phyloP scores from a whole-genome alignment of 768 basidiomycete species.

The Lepiota brunneoincarnata region DNA sequence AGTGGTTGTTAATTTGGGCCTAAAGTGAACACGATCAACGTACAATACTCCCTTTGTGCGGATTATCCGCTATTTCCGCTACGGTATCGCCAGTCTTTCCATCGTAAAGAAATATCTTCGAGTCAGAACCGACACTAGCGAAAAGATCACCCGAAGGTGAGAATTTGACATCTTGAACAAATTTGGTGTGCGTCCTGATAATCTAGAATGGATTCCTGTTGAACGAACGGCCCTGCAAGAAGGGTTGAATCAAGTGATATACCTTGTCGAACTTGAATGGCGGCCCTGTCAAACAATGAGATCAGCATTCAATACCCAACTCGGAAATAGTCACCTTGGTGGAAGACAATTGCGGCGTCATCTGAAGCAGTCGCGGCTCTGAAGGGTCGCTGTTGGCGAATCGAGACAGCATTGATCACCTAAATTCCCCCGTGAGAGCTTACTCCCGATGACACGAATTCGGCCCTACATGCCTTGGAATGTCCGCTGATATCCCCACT shows the following conservation, averaged over 20 bases:
- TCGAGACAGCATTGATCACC: slow-evolving; percentile 85
- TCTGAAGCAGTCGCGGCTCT: slow-evolving; percentile 88
- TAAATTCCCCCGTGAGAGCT: slow-evolving; percentile 25
- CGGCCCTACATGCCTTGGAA: slow-evolving; percentile 57
- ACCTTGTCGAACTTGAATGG: slow-evolving; percentile 91
- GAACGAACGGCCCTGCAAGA: no score
- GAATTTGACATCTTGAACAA: slow-evolving; percentile 88
- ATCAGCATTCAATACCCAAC: not conserved
- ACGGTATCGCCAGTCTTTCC: slow-evolving; percentile 84
- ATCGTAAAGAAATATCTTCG: slow-evolving; percentile 85
- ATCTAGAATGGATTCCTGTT: slow-evolving; percentile 38
- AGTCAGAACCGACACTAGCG: slow-evolving; percentile 87
- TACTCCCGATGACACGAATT: not conserved
- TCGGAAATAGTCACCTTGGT: slow-evolving; percentile 52
- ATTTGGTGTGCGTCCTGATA: slow-evolving; percentile 86
- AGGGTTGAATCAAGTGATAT: no score
- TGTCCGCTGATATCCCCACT: slow-evolving; percentile 90
- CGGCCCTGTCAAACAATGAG: slow-evolving; percentile 41
- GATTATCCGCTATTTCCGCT: slow-evolving; percentile 61
- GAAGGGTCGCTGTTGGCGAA: slow-evolving; percentile 87
- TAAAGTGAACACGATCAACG: slow-evolving; percentile 23
- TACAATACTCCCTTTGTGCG: slow-evolving; percentile 77
- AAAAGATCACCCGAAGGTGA: slow-evolving; percentile 81
- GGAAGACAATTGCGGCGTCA: slow-evolving; percentile 77
- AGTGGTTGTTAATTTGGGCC: not conserved